These are phyloP conservation scores for Candida mesenterica DNA, from an alignment of 1,139 yeast species.

Conservation along the genomic window DNA sequence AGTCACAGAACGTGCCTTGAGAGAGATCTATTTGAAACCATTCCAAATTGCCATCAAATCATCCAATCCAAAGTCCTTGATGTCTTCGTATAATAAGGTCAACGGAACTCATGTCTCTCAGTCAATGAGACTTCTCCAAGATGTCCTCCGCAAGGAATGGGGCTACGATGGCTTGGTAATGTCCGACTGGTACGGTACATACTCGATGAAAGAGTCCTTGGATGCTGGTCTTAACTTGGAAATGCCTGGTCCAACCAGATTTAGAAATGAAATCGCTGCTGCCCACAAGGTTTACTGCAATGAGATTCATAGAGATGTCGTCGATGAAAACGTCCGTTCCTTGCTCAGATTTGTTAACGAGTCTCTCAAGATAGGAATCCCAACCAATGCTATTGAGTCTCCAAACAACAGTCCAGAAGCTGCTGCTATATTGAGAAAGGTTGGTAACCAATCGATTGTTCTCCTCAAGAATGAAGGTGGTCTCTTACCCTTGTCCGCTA, in stretches of 20 bases:
- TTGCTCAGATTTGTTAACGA: slow-evolving; percentile 18
- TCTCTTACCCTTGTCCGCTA: slow-evolving; percentile 16
- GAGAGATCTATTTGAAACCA: slow-evolving; percentile 61
- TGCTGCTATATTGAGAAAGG: slow-evolving; percentile 14
- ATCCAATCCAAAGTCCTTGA: slow-evolving; percentile 49
- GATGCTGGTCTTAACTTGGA: slow-evolving; percentile 60
- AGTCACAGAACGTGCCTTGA: slow-evolving; percentile 55
- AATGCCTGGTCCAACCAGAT: slow-evolving; percentile 60
- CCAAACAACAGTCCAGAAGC: slow-evolving; percentile 17
- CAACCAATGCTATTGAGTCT: slow-evolving; percentile 13
- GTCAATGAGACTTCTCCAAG: slow-evolving; percentile 37
- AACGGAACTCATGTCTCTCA: slow-evolving; percentile 59
- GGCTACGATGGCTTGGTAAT: slow-evolving; percentile 53
- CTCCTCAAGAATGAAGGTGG: slow-evolving; percentile 20
- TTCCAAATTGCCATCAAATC: slow-evolving; percentile 57
- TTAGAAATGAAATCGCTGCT: slow-evolving; percentile 40
- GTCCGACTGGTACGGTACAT: slow-evolving; percentile 68
- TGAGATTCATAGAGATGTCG: slow-evolving; percentile 21
- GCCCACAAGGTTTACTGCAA: slow-evolving; percentile 35
- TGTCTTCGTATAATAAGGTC: slow-evolving; percentile 61
- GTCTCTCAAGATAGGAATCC: slow-evolving; percentile 16
- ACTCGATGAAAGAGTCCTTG: slow-evolving; percentile 45
- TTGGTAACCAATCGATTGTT: slow-evolving; percentile 19
- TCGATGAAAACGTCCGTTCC: slow-evolving; percentile 17
- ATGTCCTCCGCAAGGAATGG: slow-evolving; percentile 55